Percentiles rank a stretch among this genome's conserved stretches.
Conservation (phyloP, 1,139 yeast species). For the Arxiozyma slooffiae region DNA sequence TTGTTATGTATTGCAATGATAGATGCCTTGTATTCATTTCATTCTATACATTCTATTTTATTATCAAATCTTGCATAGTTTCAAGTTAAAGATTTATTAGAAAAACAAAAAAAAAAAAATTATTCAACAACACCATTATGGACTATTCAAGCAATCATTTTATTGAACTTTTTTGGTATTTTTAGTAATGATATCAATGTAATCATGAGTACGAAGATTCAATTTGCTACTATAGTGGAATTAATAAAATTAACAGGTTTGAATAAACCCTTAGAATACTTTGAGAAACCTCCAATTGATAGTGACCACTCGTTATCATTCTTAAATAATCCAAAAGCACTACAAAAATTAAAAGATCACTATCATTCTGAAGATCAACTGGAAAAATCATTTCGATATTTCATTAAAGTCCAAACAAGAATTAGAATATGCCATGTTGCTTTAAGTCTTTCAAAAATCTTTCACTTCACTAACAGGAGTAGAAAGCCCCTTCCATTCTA, state of each 20-base stretch:
- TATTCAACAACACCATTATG: constrained; percentile 68
- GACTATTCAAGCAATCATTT: constrained; percentile 77
- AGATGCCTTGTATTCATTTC: constrained; percentile 81
- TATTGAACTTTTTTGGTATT: constrained; percentile 73
- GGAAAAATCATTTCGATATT: constrained; percentile 59
- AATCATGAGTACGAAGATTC: constrained; percentile 64
- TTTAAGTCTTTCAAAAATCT: constrained; percentile 59
- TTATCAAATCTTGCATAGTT: constrained; percentile 71
- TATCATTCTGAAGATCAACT: constrained; percentile 32
- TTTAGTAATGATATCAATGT: constrained; percentile 68
- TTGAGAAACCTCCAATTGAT: constrained; percentile 48
- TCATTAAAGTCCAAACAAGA: constrained; percentile 70
- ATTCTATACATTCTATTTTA: constrained; percentile 64
- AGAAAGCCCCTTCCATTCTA: constrained; percentile 46
- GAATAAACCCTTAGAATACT: constrained; percentile 58
- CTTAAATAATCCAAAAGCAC: constrained; percentile 29
- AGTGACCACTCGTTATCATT: constrained; percentile 28
- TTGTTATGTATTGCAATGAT: constrained; percentile 77
- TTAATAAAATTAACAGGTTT: constrained; percentile 68
- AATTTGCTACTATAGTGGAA: constrained; percentile 68
- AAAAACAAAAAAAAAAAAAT: constrained; percentile 44
- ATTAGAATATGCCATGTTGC: constrained; percentile 78
- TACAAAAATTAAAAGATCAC: constrained; percentile 29
- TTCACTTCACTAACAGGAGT: constrained; percentile 59
- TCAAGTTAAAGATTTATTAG: constrained; percentile 68